Percentiles rank a stretch among this genome's conserved stretches.
Evolutionary conservation across 2,329 filamentous ascomycete species (phyloP).

Genomic region (Endothia cerciana): DNA sequence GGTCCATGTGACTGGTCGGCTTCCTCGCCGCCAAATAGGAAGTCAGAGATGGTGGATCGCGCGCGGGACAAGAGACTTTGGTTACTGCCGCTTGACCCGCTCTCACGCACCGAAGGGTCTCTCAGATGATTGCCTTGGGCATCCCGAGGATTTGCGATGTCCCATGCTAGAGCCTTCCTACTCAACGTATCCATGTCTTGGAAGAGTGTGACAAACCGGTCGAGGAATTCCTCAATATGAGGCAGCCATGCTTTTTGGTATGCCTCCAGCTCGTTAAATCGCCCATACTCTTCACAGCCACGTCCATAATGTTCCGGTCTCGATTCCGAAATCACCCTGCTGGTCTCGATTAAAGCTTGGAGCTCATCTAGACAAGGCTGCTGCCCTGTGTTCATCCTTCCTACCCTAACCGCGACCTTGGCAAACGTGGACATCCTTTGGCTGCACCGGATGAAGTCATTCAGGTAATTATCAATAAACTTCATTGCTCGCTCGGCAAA

Average conservation of each 20-base stretch:
- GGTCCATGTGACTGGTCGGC: neutral
- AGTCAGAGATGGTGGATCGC: neutral
- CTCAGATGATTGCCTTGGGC: neutral
- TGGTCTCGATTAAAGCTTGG: slow-evolving; percentile 1
- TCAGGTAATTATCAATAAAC: neutral
- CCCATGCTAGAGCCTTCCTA: neutral
- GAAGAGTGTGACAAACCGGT: neutral
- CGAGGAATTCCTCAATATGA: neutral
- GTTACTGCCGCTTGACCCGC: neutral
- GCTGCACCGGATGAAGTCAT: neutral
- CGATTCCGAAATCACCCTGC: neutral
- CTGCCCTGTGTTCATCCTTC: neutral
- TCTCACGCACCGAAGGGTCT: neutral
- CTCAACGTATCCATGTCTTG: neutral
- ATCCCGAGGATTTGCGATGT: neutral
- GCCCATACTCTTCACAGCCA: neutral
- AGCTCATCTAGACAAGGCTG: slow-evolving; percentile 2
- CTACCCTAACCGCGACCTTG: neutral
- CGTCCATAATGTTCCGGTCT: neutral
- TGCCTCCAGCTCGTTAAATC: neutral
- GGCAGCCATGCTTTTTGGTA: slow-evolving; percentile 7
- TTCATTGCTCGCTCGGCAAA: neutral
- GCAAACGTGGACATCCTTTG: neutral
- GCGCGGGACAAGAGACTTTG: neutral
- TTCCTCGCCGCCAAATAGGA: neutral